Evolutionary conservation across 192 early-diverging fungal species (phyloP).

Genomic region (Chytriomyces confervae): DNA sequence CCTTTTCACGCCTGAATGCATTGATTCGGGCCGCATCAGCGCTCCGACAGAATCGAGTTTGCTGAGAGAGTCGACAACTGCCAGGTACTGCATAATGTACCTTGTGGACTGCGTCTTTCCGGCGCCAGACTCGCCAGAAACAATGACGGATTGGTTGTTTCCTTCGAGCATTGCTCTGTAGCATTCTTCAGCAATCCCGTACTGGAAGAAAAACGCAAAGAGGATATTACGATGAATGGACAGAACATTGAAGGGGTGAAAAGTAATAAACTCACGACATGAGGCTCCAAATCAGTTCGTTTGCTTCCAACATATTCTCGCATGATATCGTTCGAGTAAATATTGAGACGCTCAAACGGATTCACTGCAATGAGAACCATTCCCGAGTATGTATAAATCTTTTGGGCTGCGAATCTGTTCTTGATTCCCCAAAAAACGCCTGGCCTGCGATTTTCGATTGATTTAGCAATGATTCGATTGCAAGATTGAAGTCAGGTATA

Average conservation of each 20-base stretch:
- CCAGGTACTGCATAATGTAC: slow-evolving; percentile 92
- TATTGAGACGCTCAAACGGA: slow-evolving; percentile 78
- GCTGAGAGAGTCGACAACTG: slow-evolving; percentile 41
- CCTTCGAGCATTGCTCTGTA: slow-evolving; percentile 90
- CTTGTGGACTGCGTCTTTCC: slow-evolving; percentile 92
- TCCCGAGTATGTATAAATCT: slow-evolving; percentile 94
- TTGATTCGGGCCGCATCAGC: slow-evolving; percentile 33
- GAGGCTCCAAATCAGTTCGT: slow-evolving; percentile 86
- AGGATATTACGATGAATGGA: not conserved
- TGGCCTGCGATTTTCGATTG: slow-evolving; percentile 10
- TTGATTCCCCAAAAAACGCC: slow-evolving; percentile 40
- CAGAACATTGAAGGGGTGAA: not conserved
- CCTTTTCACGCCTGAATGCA: too few relatives aligned
- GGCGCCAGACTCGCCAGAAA: slow-evolving; percentile 91
- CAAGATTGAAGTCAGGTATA: not conserved
- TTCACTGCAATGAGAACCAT: slow-evolving; percentile 93
- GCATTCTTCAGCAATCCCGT: slow-evolving; percentile 92
- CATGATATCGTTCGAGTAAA: slow-evolving; percentile 86
- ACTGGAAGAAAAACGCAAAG: slow-evolving; percentile 35
- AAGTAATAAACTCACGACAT: slow-evolving; percentile 55
- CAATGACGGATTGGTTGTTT: slow-evolving; percentile 91
- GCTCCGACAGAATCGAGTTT: slow-evolving; percentile 31
- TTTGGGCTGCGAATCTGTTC: slow-evolving; percentile 15
- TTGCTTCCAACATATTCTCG: slow-evolving; percentile 80
- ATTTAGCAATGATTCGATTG: not conserved